A percentile compares a stretch with the other conserved stretches of the same genome.
Evolutionary conservation across 176 grass and related monocot genomes (phyloP).

Genomic region (Elaeis guineensis): DNA sequence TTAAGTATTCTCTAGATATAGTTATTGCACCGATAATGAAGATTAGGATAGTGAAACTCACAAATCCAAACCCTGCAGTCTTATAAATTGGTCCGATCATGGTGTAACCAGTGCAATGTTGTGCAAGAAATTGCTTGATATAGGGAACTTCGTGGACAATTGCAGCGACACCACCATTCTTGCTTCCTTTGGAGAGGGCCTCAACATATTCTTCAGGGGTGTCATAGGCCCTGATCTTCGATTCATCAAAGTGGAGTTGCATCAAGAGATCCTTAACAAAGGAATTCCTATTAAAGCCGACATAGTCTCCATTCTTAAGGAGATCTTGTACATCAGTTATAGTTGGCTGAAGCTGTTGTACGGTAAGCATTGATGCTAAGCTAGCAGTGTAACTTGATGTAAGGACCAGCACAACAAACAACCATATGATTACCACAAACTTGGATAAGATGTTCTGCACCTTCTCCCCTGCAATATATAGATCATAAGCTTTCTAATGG

Average conservation of each 20-base stretch:
- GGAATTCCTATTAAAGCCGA: conserved; percentile 29
- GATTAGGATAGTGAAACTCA: conserved; percentile 21
- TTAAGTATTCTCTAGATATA: too few species aligned
- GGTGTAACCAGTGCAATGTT: conserved; percentile 30
- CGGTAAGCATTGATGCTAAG: conserved; percentile 43
- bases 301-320: conserved; percentile 24
- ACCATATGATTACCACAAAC: conserved; percentile 44
- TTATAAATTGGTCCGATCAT: conserved; percentile 61
- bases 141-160: conserved; percentile 44
- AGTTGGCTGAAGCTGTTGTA: conserved; percentile 37
- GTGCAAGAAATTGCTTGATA: conserved; percentile 45
- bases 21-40: not conserved
- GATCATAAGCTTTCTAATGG: too few species aligned
- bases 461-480: conserved; percentile 28
- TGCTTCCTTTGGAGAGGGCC: conserved; percentile 49
- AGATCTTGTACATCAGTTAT: conserved; percentile 34
- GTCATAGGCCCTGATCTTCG: conserved; percentile 30
- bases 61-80: conserved; percentile 45
- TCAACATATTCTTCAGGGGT: conserved; percentile 6
- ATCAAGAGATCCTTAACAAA: conserved; percentile 33
- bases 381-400: conserved; percentile 55
- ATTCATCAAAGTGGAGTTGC: conserved; percentile 28
- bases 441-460: conserved; percentile 25
- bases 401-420: conserved; percentile 37
- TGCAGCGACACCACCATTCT: conserved; percentile 42